Percentiles rank a stretch among this genome's conserved stretches.
These are phyloP conservation scores for Flaveria linearis DNA, from an alignment of 129 eudicot genomes.

Conservation along the genomic window DNA sequence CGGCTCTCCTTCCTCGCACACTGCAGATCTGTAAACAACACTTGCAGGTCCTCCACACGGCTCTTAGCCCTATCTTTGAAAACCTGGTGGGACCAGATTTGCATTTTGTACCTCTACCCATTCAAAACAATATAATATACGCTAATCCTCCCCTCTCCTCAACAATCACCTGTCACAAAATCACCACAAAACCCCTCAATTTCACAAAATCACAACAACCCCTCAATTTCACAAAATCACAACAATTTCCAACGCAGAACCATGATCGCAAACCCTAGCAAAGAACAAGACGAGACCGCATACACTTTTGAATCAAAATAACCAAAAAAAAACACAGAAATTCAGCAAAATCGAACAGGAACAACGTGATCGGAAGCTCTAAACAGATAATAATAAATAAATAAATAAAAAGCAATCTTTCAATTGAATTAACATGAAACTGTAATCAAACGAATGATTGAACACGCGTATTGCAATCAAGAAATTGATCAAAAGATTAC, in stretches of 20 bases:
- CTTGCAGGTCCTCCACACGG: slow-evolving; percentile 91
- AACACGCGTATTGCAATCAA: background rate
- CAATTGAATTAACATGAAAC: background rate
- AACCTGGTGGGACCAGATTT: slow-evolving; percentile 75
- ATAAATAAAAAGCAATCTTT: background rate
- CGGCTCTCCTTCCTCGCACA: slow-evolving; percentile 95
- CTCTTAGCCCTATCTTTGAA: slow-evolving; percentile 92
- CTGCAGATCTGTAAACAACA: slow-evolving; percentile 79
- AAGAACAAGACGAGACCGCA: slow-evolving; percentile 1
- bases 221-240: slow-evolving; percentile 20
- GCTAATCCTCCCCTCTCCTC: slow-evolving; percentile 21
- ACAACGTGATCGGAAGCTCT: slow-evolving; percentile 16
- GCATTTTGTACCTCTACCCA: slow-evolving; percentile 82
- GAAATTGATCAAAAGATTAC: slow-evolving; percentile 22
- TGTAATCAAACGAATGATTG: background rate
- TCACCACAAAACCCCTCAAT: slow-evolving; percentile 17
- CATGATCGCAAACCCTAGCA: slow-evolving; percentile 35
- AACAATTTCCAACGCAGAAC: background rate
- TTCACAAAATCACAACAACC: slow-evolving; percentile 9
- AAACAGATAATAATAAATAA: background rate
- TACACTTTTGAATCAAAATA: slow-evolving; percentile 6
- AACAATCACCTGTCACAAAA: slow-evolving; percentile 28
- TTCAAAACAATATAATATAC: slow-evolving; percentile 27
- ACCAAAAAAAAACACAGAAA: background rate
- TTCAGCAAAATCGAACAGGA: background rate